Evolutionary conservation across 345 rosid species (phyloP), one percentile per base, ranked within the genome.

Genomic region (Triadica sebifera): DNA sequence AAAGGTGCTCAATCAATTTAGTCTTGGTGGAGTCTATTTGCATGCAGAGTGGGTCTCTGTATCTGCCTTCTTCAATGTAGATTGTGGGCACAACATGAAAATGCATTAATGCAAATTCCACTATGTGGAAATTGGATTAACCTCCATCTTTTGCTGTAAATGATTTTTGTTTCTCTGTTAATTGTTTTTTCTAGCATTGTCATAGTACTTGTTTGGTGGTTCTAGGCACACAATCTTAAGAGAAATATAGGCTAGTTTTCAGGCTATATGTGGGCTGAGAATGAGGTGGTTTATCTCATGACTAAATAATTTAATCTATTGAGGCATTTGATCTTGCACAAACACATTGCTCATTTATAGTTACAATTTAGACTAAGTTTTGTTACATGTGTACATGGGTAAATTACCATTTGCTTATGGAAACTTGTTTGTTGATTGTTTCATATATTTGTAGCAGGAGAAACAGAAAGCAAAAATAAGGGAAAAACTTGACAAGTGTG

Each of bases 401-500:
- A 66, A 67, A 67, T 57, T 50, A 4, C 45, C 38, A 25, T 56
- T 47, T 50, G 64, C n/a, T 67, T 19, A 19, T 68, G 52, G 69
- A 59, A 65, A 56, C 24, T 73, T n/a, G n/a, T 61, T 46, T 29
- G 20, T 58, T 66, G 29, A 8, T 67, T 67, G 60, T 13, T 53
- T 62, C 63, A 13, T 5, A 11, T 76, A 4, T 39, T 29, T 34
- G 39, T 60, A 58, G 81, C 90, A 88, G 87, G 97, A 91, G 78
- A 95, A 91, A 81, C 99, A 90, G 58, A 93, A 87, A 66, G 81
- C 87, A 22, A 85, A 85, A 83, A 81, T 87, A 74, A 90, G 80
- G 84, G 98, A 95, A 75, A 95, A 95, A 80, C 78, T 95, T 72
- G 99, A 95, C 70, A 95, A 91, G 81, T 95, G 98, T 77, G 82